A percentile compares a stretch with the other conserved stretches of the same genome.
These are phyloP conservation scores for Aspergillus alliaceus DNA, from an alignment of 2,329 filamentous ascomycete genomes.

Conservation along the genomic window DNA sequence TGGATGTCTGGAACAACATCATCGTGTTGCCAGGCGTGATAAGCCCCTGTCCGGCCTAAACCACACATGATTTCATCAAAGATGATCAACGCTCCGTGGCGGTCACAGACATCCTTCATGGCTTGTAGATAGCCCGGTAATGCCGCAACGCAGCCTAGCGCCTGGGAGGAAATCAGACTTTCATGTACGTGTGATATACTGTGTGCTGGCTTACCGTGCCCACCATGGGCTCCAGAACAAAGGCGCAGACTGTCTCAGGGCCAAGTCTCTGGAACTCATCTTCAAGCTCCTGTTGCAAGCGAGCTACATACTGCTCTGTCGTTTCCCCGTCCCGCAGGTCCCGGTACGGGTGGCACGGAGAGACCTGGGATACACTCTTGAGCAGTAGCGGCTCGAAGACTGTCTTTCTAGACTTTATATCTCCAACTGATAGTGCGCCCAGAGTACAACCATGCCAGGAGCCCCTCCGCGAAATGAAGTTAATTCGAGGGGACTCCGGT, in stretches of 20 bases:
- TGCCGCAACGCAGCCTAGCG: constrained; percentile 64
- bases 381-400: constrained; percentile 61
- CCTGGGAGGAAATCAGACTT: background rate
- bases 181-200: background rate
- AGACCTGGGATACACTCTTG: constrained; percentile 57
- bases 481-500: constrained; percentile 52
- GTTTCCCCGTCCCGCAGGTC: constrained; percentile 51
- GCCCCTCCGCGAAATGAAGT: constrained; percentile 62
- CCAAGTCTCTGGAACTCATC: constrained; percentile 63
- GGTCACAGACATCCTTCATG: constrained; percentile 64
- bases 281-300: constrained; percentile 64
- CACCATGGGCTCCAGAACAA: constrained; percentile 70
- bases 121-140: constrained; percentile 66
- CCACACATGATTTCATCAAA: constrained; percentile 69
- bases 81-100: constrained; percentile 67
- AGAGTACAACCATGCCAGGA: constrained; percentile 71
- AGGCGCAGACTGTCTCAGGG: constrained; percentile 65
- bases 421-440: constrained; percentile 65
- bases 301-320: constrained; percentile 56
- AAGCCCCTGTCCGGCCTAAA: constrained; percentile 48
- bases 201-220: constrained; percentile 50
- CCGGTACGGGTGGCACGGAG: constrained; percentile 65
- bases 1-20: constrained; percentile 55
- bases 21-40: constrained; percentile 54
- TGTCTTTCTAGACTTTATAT: constrained; percentile 58